Conservation (phyloP, 106 monocot species). For the Dendrobium chrysotoxum region DNA sequence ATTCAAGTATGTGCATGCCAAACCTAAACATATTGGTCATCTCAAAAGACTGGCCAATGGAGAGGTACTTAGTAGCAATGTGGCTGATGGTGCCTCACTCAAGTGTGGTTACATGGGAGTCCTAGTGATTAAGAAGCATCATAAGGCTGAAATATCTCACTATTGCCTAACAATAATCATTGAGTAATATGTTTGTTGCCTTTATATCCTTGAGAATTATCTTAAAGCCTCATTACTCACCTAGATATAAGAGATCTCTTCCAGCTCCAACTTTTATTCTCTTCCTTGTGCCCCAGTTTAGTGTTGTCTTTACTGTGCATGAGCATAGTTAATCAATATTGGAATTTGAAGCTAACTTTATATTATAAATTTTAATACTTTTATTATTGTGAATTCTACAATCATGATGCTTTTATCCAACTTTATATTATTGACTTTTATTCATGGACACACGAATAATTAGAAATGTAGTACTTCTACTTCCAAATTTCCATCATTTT, state of each 20-base stretch:
- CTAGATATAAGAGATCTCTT: slow-evolving; percentile 19
- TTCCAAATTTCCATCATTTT: too few relatives aligned
- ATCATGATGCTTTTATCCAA: too few relatives aligned
- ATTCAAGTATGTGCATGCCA: slow-evolving; percentile 39
- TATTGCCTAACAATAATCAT: slow-evolving; percentile 17
- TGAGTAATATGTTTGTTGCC: slow-evolving; percentile 20
- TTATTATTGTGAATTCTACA: too few relatives aligned
- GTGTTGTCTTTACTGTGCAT: slow-evolving; percentile 10
- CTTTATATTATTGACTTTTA: too few relatives aligned
- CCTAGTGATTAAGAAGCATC: slow-evolving; percentile 19
- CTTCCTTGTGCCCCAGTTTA: slow-evolving; percentile 15
- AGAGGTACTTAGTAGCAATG: slow-evolving; percentile 21
- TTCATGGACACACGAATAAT: too few relatives aligned
- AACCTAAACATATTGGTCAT: slow-evolving; percentile 27
- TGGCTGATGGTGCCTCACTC: slow-evolving; percentile 20
- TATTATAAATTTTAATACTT: too few relatives aligned
- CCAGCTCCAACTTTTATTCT: slow-evolving; percentile 19
- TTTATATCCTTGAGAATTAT: slow-evolving; percentile 25
- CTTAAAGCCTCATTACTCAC: slow-evolving; percentile 21
- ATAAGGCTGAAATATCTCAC: slow-evolving; percentile 20
- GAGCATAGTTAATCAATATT: too few relatives aligned
- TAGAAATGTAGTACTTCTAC: too few relatives aligned
- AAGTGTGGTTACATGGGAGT: slow-evolving; percentile 20
- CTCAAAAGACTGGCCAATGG: slow-evolving; percentile 17
- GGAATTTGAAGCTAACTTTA: too few relatives aligned